Percentiles rank a stretch among this genome's conserved stretches.
These are phyloP conservation scores for Alternaria novae-zelandiae DNA, from an alignment of 2,329 filamentous ascomycete species.

Conservation along the genomic window DNA sequence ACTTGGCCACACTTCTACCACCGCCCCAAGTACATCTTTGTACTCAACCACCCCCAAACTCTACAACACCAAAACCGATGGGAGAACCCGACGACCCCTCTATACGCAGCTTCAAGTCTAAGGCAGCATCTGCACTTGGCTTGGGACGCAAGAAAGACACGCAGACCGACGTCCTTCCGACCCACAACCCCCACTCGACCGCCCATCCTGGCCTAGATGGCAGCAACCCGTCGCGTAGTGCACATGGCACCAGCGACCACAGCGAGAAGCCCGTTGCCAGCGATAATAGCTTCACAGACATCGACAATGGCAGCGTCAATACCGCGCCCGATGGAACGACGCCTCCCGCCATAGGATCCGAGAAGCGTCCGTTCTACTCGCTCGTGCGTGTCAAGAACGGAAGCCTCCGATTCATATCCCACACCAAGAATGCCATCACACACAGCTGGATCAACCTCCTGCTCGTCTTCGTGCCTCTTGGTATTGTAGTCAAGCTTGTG, in stretches of 20 bases:
- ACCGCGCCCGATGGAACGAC: conserved; percentile 58
- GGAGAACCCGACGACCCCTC: conserved; percentile 61
- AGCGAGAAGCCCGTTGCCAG: conserved; percentile 30
- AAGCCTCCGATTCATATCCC: conserved; percentile 60
- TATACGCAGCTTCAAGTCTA: conserved; percentile 59
- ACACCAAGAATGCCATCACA: conserved; percentile 65
- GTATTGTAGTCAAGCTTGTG: conserved; percentile 67
- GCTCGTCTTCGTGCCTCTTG: conserved; percentile 78
- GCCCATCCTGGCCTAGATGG: conserved; percentile 20
- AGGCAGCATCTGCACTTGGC: conserved; percentile 55
- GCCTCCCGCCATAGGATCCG: conserved; percentile 59
- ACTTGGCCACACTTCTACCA: conserved; percentile 4
- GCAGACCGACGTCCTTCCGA: conserved; percentile 36
- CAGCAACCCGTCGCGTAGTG: conserved; percentile 1
- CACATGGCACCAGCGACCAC: conserved; percentile 9
- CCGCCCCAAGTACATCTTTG: conserved; percentile 14
- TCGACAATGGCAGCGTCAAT: conserved; percentile 45
- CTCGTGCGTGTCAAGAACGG: conserved; percentile 58
- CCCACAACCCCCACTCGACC: conserved; percentile 28
- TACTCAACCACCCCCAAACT: conserved; percentile 14
- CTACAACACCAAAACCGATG: conserved; percentile 53
- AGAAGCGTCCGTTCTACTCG: conserved; percentile 52
- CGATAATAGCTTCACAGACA: conserved; percentile 13
- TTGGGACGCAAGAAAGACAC: conserved; percentile 47
- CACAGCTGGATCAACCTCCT: conserved; percentile 81